phyloP scores from a whole-genome alignment of 2,329 filamentous ascomycete species.

The Epichloe bromicola region DNA sequence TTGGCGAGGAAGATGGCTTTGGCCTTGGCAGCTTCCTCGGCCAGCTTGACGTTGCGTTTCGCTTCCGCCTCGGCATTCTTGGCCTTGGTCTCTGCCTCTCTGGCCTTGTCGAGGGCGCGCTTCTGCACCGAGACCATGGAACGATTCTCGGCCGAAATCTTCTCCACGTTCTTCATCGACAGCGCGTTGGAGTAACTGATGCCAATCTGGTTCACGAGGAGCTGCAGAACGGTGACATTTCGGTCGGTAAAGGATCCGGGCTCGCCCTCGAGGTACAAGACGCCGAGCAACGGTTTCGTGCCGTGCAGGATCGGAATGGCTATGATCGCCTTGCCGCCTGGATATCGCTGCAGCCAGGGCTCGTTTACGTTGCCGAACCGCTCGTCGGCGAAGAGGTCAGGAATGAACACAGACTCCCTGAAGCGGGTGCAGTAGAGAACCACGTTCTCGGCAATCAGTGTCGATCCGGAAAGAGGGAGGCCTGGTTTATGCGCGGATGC shows the following conservation, averaged over 20 bases:
- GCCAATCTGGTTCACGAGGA: conserved; percentile 68
- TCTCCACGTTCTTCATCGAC: conserved; percentile 58
- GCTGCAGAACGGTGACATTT: conserved; percentile 50
- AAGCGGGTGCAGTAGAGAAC: conserved; percentile 67
- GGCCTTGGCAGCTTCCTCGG: conserved; percentile 71
- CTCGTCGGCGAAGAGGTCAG: conserved; percentile 62
- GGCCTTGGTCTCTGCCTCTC: conserved; percentile 62
- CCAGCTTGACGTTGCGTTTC: conserved; percentile 65
- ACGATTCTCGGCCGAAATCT: conserved; percentile 64
- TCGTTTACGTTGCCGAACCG: conserved; percentile 64
- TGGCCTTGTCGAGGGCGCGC: conserved; percentile 56
- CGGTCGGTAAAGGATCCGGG: conserved; percentile 67
- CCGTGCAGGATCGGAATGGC: conserved; percentile 70
- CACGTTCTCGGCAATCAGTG: conserved; percentile 62
- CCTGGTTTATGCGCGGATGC: conserved; percentile 54
- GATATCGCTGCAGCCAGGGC: conserved; percentile 54
- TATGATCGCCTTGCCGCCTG: conserved; percentile 60
- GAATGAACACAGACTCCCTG: conserved; percentile 60
- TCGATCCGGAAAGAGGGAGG: conserved; percentile 50
- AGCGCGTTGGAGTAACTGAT: conserved; percentile 59
- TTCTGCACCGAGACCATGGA: conserved; percentile 70
- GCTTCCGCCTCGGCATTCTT: conserved; percentile 66
- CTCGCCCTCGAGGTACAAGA: conserved; percentile 62
- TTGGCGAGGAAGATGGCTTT: conserved; percentile 73
- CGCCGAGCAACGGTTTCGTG: conserved; percentile 55